Conservation (phyloP, 139 green algal genomes). For the Nannochloris sp. region DNA sequence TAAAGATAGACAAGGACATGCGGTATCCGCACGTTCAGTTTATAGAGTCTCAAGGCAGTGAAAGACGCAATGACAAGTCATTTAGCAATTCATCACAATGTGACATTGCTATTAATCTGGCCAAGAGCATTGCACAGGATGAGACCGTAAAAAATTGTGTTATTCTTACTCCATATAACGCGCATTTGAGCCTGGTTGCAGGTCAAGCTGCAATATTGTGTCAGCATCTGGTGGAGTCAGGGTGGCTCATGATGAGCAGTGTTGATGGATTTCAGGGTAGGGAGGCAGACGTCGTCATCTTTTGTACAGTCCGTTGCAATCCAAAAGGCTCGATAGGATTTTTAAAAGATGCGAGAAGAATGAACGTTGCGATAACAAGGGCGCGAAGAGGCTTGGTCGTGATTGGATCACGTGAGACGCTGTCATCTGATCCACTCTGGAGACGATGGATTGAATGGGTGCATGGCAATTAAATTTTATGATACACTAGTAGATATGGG, state of each 20-base stretch:
- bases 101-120: slow-evolving; percentile 36
- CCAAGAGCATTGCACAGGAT: slow-evolving; percentile 8
- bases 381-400: slow-evolving; percentile 65
- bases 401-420: slow-evolving; percentile 28
- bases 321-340: slow-evolving; percentile 59
- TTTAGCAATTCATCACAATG: slow-evolving; percentile 37
- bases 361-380: slow-evolving; percentile 90
- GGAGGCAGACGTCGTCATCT: slow-evolving; percentile 85
- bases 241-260: slow-evolving; percentile 12
- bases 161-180: slow-evolving; percentile 75
- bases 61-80: background rate
- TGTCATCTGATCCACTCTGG: slow-evolving; percentile 25
- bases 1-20: background rate
- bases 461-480: slow-evolving; percentile 20
- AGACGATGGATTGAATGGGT: slow-evolving; percentile 31
- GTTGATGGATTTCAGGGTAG: slow-evolving; percentile 69
- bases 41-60: background rate
- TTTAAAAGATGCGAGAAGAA: slow-evolving; percentile 63
- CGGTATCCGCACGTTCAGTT: background rate
- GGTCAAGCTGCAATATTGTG: background rate
- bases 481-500: slow-evolving; percentile 72
- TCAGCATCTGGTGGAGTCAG: slow-evolving; percentile 1
- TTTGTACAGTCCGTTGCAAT: slow-evolving; percentile 81
- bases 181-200: slow-evolving; percentile 37
- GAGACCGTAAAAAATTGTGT: slow-evolving; percentile 42